Conservation (phyloP, 768 basidiomycete species). For the Pisolithus sp. region DNA sequence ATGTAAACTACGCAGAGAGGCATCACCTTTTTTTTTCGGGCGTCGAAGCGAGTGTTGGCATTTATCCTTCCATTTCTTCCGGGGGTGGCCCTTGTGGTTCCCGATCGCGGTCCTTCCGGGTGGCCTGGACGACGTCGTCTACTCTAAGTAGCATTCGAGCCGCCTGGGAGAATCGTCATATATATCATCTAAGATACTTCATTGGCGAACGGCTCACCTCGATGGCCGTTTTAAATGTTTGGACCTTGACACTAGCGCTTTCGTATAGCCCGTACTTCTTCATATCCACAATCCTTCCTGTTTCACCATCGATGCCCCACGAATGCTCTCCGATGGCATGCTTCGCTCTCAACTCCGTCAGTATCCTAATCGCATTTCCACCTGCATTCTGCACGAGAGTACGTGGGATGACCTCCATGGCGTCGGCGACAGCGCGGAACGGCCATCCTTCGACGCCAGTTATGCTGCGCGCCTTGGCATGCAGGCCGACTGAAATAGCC, state of each 20-base stretch:
- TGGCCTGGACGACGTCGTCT: conserved; percentile 91
- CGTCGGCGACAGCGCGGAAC: conserved; percentile 87
- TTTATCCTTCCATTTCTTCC: conserved; percentile 44
- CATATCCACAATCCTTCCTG: conserved; percentile 95
- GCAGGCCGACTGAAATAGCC: conserved; percentile 88
- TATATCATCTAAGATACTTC: background rate
- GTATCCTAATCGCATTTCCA: conserved; percentile 86
- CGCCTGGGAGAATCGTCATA: conserved; percentile 39
- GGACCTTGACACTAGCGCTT: conserved; percentile 95
- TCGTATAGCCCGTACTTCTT: conserved; percentile 90
- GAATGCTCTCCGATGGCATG: conserved; percentile 87
- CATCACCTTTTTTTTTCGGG: background rate
- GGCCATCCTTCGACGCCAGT: conserved; percentile 90
- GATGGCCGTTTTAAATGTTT: conserved; percentile 95
- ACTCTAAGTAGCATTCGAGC: conserved; percentile 88
- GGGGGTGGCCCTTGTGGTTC: conserved; percentile 48
- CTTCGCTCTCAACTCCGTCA: conserved; percentile 94
- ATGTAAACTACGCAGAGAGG: background rate
- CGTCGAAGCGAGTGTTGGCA: no score
- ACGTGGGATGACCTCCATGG: conserved; percentile 95
- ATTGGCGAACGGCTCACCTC: conserved; percentile 45
- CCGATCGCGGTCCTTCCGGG: conserved; percentile 54
- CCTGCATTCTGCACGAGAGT: conserved; percentile 94
- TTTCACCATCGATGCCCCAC: conserved; percentile 95
- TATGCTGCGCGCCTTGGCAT: conserved; percentile 69